Evolutionary conservation across 148 eudicot genomes (phyloP).

Genomic region (Persicaria maculosa): DNA sequence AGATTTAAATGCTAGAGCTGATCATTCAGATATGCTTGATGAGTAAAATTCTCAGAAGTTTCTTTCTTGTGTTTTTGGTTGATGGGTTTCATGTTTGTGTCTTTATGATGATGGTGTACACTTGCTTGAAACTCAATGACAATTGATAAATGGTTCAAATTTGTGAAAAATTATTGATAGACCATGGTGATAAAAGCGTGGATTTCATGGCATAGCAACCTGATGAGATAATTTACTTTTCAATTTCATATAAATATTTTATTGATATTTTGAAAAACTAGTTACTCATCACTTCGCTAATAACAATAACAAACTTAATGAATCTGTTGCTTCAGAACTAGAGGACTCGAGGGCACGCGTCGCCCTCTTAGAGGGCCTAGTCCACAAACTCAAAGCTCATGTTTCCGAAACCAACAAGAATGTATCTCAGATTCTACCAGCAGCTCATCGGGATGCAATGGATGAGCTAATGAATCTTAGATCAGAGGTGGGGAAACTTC

Average conservation of each 20-base stretch:
- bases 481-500: constrained; percentile 40
- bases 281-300: no score
- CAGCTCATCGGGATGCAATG: constrained; percentile 1
- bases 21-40: neutral
- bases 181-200: no score
- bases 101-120: neutral
- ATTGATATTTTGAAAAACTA: no score
- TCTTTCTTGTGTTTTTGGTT: neutral
- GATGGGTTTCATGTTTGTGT: neutral
- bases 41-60: no score
- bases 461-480: constrained; percentile 34
- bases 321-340: constrained; percentile 37
- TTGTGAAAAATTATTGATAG: no score
- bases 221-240: no score
- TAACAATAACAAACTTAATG: no score
- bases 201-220: no score
- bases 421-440: neutral
- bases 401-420: constrained; percentile 6
- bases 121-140: no score
- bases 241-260: no score
- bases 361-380: constrained; percentile 45
- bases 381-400: constrained; percentile 33
- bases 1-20: neutral
- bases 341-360: constrained; percentile 56
- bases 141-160: no score